Evolutionary conservation across 2,329 filamentous ascomycete genomes (phyloP), one percentile per base, ranked within the genome.

Genomic region (Pestalotiopsis sp.): DNA sequence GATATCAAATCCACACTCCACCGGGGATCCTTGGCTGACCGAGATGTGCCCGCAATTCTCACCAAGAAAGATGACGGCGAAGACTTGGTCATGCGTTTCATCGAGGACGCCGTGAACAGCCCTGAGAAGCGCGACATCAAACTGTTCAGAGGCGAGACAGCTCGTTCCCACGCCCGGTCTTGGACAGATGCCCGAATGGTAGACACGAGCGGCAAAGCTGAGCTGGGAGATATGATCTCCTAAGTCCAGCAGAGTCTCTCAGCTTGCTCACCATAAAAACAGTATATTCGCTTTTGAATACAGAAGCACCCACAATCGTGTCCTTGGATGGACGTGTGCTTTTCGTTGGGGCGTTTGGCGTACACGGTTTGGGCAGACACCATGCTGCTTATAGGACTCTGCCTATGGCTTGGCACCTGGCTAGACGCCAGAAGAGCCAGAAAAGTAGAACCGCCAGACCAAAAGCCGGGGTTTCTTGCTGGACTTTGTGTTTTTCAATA

Each of bases 111-210:
- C 11, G 38, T 64, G 4, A 36, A 64, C 13, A 14, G 20, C 20
- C 14, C 61, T 12, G 59, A 49, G n/a, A 70, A 70, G 63, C 69
- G 69, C 17, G 41, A 61, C 25, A 66, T 70, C 56, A 64, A 68
- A 20, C 31, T 70, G n/a, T 68, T 68, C 63, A 62, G 69, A 23
- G 66, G 66, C 23, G 36, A 70, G 58, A 68, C 66, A 3, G 67
- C 57, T 27, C 65, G 65, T 17, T 4, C 38, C 11, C 65, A 67
- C 17, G 65, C 65, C 25, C 52, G 65, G 12, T 52, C 65, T n/a
- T 67, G 65, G 65, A 14, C 36, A 20, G 59, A 61, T 61, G 59
- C 59, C 17, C 59, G 59, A 39, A 61, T 61, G 27, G 59, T 61
- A 17, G 59, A 61, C 17, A 38, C n/a, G 9, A 36, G 27, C 12